Evolutionary conservation across 2,329 filamentous ascomycete species (phyloP).

Genomic region (Paracamarosporium sp.): DNA sequence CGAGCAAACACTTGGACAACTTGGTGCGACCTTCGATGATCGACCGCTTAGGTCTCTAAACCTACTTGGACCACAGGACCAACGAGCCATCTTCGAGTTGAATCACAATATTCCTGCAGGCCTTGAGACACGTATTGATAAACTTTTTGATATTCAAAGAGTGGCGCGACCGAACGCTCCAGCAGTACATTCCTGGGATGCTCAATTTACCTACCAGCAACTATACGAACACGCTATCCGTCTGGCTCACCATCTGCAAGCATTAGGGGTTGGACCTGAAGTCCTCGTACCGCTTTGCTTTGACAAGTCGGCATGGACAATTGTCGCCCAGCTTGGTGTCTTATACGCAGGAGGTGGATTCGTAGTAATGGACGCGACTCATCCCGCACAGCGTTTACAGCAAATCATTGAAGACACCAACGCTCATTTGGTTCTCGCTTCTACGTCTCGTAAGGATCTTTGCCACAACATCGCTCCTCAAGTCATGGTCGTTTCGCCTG

Average conservation of each 20-base stretch:
- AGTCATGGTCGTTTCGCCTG: background rate
- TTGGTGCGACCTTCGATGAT: background rate
- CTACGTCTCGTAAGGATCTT: background rate
- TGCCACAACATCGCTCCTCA: background rate
- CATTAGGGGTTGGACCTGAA: constrained; percentile 16
- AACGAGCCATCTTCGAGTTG: background rate
- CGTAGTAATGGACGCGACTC: constrained; percentile 9
- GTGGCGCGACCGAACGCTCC: background rate
- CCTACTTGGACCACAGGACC: background rate
- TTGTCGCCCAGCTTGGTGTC: constrained; percentile 48
- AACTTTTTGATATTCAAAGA: background rate
- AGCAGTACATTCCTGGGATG: background rate
- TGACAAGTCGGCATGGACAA: constrained; percentile 25
- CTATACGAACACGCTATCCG: background rate
- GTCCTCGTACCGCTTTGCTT: constrained; percentile 24
- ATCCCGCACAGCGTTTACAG: background rate
- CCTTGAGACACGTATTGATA: background rate
- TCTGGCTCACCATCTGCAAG: background rate
- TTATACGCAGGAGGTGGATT: constrained; percentile 51
- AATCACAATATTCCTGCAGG: background rate
- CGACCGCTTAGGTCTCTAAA: background rate
- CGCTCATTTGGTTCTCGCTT: background rate
- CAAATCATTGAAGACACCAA: background rate
- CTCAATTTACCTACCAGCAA: background rate
- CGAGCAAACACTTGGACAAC: background rate